Conservation (phyloP, 169 alveolate species). For the Eimeria falciformis region DNA sequence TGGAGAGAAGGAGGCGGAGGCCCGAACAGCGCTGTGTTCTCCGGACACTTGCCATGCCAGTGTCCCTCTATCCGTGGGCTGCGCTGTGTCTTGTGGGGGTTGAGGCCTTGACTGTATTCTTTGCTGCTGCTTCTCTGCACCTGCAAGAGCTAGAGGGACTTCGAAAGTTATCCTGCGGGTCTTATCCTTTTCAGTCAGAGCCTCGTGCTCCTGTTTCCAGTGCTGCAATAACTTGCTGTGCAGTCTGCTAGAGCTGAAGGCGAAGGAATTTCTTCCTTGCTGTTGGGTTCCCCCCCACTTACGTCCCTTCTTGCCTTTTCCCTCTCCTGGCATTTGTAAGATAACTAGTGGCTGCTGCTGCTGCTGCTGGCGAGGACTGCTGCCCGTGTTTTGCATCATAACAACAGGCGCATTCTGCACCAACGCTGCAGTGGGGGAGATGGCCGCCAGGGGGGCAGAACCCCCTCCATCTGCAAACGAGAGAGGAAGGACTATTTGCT, state of each 20-base stretch:
- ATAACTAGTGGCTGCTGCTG: constrained; percentile 46
- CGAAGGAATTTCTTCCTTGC: no score
- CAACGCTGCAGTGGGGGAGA: neutral
- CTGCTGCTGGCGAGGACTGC: no score
- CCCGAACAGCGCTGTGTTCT: neutral
- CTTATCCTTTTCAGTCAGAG: neutral
- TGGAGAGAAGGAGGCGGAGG: neutral
- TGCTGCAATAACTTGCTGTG: constrained; percentile 46
- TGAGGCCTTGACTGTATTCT: neutral
- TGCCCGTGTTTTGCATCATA: neutral
- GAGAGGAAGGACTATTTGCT: neutral
- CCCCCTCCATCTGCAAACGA: neutral
- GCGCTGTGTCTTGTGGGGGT: neutral
- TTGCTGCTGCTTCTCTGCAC: constrained; percentile 3
- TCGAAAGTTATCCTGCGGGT: neutral
- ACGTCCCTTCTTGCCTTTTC: no score
- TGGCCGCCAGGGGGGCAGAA: neutral
- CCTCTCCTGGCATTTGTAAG: constrained; percentile 2
- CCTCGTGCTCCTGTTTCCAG: constrained; percentile 18
- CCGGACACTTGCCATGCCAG: constrained; percentile 7
- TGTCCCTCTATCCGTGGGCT: neutral
- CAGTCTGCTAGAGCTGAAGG: constrained; percentile 2
- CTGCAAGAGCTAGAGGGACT: neutral
- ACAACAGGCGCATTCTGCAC: neutral
- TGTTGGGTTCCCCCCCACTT: no score